Evolutionary conservation across 768 basidiomycete genomes (phyloP).

Genomic region (Psilocybe tampanensis): DNA sequence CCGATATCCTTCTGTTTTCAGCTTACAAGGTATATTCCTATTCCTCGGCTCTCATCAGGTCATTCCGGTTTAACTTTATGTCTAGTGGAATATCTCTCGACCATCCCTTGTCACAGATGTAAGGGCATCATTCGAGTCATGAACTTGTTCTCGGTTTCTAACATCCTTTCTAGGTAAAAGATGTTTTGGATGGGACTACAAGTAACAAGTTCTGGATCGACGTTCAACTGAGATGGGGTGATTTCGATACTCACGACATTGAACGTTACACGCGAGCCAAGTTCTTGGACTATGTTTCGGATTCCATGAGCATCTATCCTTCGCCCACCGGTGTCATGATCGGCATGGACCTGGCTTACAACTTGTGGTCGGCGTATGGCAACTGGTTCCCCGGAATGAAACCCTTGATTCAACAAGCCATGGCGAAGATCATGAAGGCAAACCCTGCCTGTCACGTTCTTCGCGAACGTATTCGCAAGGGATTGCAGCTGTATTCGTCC

Average conservation of each 20-base stretch:
- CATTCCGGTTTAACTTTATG: not conserved
- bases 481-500: slow-evolving; percentile 96
- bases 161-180: slow-evolving; percentile 65
- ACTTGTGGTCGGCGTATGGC: slow-evolving; percentile 97
- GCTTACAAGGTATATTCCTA: slow-evolving; percentile 66
- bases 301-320: slow-evolving; percentile 99
- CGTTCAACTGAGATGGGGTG: slow-evolving; percentile 94
- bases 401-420: slow-evolving; percentile 96
- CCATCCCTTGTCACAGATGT: slow-evolving; percentile 95
- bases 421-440: slow-evolving; percentile 99
- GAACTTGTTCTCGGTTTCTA: not conserved
- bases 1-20: slow-evolving; percentile 96
- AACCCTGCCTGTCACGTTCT: slow-evolving; percentile 97
- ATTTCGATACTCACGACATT: slow-evolving; percentile 99
- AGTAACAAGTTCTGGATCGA: slow-evolving; percentile 99
- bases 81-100: slow-evolving; percentile 94
- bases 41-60: not conserved
- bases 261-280: slow-evolving; percentile 99
- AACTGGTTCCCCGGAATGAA: slow-evolving; percentile 99
- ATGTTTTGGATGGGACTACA: slow-evolving; percentile 96
- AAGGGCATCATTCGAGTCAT: slow-evolving; percentile 27
- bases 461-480: slow-evolving; percentile 98
- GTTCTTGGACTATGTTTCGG: slow-evolving; percentile 97
- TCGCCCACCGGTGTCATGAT: slow-evolving; percentile 99
- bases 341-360: slow-evolving; percentile 98